Base-by-base conservation (phyloP, 805 yeast species). In the Saccharomycopsis guyanensis region DNA sequence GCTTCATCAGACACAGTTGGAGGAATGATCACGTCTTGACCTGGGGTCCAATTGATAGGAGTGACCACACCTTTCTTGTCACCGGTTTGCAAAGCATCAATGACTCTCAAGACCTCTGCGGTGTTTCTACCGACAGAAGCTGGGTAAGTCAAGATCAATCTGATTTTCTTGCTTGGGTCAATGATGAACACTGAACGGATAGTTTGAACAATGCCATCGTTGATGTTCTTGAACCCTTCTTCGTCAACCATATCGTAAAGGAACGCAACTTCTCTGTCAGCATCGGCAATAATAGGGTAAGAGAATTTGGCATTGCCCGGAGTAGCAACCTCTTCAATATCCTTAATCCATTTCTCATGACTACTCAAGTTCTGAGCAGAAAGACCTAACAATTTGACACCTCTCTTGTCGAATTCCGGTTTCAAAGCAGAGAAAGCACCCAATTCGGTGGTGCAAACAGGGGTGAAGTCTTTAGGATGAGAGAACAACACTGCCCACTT, bases 401-500 rank as follows among this genome's bases (percentile, higher is more conserved):
- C 78, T 73, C 96, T 80, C 68, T 82, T 72, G 61, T 81, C 79
- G 59, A 88, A 88, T 66, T 88, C 96, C 46, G 88, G 86, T 71
- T 86, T 85, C 68, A 87, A 76, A 58, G 80, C 76, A 54, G 96
- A 88, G 59, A 88, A 89, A 18, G 95, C 96, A 56, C 96, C 96
- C 61, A 88, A 75, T 71, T 88, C 97, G 47, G 96, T 88, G 60
- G 96, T 89, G 68, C 97, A 88, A 46, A 88, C 96, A 40, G 97
- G 97, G 16, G 97, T 88, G 74, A 86, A 89, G 66, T 88, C 97
- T 46, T 88, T 96, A 53, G 97, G 97, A 66, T 88, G 97, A 22
- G 95, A 85, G 70, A 88, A 88, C 60, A 88, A 72, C 43, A 88
- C 80, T 40, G 82, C 80, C 97, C 97, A 88, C 40, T 81, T 75